Percentiles rank a stretch among this genome's conserved stretches.
Conservation (phyloP, 352 stramenopile genomes). For the Phytophthora citricola region DNA sequence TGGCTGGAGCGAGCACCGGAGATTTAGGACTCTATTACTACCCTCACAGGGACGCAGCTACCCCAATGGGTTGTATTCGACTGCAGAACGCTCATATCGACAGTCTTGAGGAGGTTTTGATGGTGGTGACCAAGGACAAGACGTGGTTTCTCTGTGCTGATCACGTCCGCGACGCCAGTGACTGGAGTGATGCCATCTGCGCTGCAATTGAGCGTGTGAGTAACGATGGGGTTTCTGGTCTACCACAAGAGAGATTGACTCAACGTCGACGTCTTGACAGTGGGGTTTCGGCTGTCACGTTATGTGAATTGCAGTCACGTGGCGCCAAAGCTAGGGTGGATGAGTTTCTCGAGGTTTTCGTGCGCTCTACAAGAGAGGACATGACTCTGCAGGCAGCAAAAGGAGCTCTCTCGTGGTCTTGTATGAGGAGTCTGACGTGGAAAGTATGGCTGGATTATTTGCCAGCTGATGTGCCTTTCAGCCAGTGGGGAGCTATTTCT, state of each 20-base stretch:
- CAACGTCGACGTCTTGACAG: conserved; percentile 51
- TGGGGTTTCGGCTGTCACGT: conserved; percentile 46
- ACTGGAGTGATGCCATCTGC: conserved; percentile 75
- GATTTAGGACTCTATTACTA: conserved; percentile 83
- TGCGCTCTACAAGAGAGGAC: conserved; percentile 58
- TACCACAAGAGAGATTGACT: conserved; percentile 9
- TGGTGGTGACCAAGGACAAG: conserved; percentile 78
- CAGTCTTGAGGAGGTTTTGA: conserved; percentile 75
- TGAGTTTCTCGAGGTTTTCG: conserved; percentile 80
- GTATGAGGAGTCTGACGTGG: conserved; percentile 74
- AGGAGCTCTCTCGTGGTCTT: conserved; percentile 73
- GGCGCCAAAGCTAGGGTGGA: conserved; percentile 56
- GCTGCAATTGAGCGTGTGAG: conserved; percentile 56
- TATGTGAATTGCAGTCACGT: conserved; percentile 72
- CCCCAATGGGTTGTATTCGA: conserved; percentile 56
- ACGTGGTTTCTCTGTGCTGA: conserved; percentile 85
- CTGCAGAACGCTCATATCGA: conserved; percentile 77
- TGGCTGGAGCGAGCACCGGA: conserved; percentile 54
- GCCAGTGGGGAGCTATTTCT: conserved; percentile 45
- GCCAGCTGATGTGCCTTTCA: conserved; percentile 52
- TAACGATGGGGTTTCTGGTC: not conserved
- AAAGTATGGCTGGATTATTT: conserved; percentile 76
- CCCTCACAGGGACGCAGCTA: conserved; percentile 41
- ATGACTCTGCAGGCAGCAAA: conserved; percentile 62
- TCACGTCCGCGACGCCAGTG: conserved; percentile 53